Evolutionary conservation across 2,329 filamentous ascomycete species (phyloP).

Genomic region (Huntiella savannae): DNA sequence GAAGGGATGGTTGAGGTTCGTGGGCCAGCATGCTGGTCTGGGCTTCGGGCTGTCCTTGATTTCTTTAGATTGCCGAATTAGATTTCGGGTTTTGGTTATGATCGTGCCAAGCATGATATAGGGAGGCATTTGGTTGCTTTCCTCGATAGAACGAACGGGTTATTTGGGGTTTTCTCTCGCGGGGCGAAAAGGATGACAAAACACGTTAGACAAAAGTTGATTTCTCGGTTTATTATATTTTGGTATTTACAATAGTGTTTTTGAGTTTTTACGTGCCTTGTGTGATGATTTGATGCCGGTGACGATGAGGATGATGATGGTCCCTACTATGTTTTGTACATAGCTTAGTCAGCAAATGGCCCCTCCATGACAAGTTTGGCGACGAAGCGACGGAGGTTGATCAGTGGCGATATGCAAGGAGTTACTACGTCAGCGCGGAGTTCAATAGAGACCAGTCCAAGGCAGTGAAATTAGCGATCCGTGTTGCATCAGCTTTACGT

Average conservation of each 20-base stretch:
- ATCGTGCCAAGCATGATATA: slow-evolving; percentile 18
- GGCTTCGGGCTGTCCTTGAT: slow-evolving; percentile 1
- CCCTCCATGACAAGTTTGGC: too few relatives aligned
- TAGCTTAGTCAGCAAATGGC: too few relatives aligned
- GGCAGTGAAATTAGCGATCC: too few relatives aligned
- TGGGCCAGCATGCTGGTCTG: slow-evolving; percentile 3
- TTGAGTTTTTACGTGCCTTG: not conserved
- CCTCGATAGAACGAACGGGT: slow-evolving; percentile 21
- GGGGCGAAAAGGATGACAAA: slow-evolving; percentile 13
- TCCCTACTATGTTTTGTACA: too few relatives aligned
- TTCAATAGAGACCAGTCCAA: too few relatives aligned
- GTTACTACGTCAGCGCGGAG: too few relatives aligned
- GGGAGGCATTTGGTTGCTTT: slow-evolving; percentile 20
- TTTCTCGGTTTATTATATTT: slow-evolving; percentile 32
- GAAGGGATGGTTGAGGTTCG: slow-evolving; percentile 5
- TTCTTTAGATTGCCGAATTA: slow-evolving; percentile 7
- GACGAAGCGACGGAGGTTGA: too few relatives aligned
- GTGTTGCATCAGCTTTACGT: too few relatives aligned
- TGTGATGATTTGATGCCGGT: too few relatives aligned
- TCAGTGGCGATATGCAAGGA: too few relatives aligned
- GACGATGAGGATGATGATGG: too few relatives aligned
- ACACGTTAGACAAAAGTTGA: slow-evolving; percentile 45
- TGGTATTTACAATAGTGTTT: not conserved
- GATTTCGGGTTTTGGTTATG: slow-evolving; percentile 12
- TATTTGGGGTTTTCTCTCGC: slow-evolving; percentile 16